These are phyloP conservation scores for Lipomyces sp. DNA, from an alignment of 805 yeast genomes.

Conservation along the genomic window DNA sequence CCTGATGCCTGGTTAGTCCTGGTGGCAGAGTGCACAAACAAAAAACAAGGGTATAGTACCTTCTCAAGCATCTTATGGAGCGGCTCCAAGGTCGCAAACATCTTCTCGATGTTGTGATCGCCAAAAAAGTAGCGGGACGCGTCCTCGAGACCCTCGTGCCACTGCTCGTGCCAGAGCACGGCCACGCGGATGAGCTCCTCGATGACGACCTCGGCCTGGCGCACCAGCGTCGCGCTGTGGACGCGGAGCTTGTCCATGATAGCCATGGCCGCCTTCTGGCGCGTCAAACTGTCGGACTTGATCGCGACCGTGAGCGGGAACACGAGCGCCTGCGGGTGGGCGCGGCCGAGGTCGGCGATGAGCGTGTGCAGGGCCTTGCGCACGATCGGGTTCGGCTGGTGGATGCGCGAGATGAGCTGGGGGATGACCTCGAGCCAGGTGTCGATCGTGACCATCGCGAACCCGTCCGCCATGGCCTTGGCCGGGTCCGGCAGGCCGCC, in stretches of 20 bases:
- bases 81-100: conserved; percentile 89
- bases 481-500: conserved; percentile 94
- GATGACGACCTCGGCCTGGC: conserved; percentile 92
- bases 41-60: conserved; percentile 34
- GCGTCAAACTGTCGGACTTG: conserved; percentile 82
- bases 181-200: conserved; percentile 91
- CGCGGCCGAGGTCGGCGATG: conserved; percentile 82
- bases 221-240: conserved; percentile 79
- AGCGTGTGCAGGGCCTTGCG: conserved; percentile 75
- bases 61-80: conserved; percentile 76
- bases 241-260: conserved; percentile 89
- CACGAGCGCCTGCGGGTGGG: conserved; percentile 95
- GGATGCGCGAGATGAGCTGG: conserved; percentile 91
- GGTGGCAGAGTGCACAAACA: too few species aligned
- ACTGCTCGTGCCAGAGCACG: conserved; percentile 93
- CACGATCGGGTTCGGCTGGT: conserved; percentile 86
- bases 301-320: conserved; percentile 95
- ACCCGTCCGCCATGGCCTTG: conserved; percentile 85
- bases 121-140: conserved; percentile 92
- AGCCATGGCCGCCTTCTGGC: conserved; percentile 87
- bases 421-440: conserved; percentile 96
- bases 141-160: conserved; percentile 97
- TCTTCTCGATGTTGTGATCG: conserved; percentile 89
- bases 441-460: conserved; percentile 81
- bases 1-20: conserved; percentile 24